Evolutionary conservation across 139 green algal species (phyloP).

Genomic region (Chlamydomonas incerta): DNA sequence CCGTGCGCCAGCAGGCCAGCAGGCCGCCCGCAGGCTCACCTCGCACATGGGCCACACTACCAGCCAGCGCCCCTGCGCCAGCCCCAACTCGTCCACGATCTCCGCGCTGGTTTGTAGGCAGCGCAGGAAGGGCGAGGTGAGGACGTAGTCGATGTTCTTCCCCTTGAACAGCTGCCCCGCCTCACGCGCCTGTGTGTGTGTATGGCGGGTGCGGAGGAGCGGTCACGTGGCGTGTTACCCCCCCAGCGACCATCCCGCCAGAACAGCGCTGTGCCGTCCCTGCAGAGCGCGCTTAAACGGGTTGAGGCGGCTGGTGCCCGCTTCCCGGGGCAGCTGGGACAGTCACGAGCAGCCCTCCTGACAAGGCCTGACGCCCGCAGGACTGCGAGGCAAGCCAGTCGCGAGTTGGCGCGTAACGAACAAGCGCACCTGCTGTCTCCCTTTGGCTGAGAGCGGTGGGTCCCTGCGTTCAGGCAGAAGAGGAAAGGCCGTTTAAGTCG

Average conservation of each 20-base stretch:
- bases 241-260: not conserved
- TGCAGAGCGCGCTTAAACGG: no score
- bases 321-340: not conserved
- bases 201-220: not conserved
- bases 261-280: no score
- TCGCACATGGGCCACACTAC: conserved; percentile 62
- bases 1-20: no score
- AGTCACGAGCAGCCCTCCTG: not conserved
- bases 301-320: no score
- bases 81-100: conserved; percentile 43
- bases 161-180: conserved; percentile 12
- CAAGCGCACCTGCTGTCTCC: conserved; percentile 38
- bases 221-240: no score
- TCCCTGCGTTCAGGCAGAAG: not conserved
- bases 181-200: conserved; percentile 31
- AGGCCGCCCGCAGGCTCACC: not conserved
- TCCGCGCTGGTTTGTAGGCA: conserved; percentile 65
- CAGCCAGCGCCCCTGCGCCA: conserved; percentile 57
- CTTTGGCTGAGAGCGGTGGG: conserved; percentile 44
- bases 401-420: no score
- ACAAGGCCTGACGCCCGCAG: not conserved
- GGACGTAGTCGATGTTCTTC: conserved; percentile 44
- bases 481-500: no score
- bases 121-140: conserved; percentile 59
- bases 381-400: no score